These are phyloP conservation scores for Trametes coccinea DNA, from an alignment of 768 basidiomycete species.

Conservation along the genomic window DNA sequence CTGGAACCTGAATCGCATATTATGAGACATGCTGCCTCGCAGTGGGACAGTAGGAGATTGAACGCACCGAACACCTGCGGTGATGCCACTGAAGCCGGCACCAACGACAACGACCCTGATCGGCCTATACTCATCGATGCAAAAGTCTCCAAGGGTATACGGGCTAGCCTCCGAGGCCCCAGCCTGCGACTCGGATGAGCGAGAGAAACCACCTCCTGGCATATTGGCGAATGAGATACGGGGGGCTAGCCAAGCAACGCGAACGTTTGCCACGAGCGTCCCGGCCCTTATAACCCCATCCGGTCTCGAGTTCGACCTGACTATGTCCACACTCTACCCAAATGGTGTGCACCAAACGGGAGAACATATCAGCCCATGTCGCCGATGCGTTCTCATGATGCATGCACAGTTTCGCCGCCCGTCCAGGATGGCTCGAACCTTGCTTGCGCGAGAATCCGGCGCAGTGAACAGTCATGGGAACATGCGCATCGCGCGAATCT, in stretches of 20 bases:
- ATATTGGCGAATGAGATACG: not conserved
- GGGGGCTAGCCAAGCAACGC: not conserved
- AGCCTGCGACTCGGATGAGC: not conserved
- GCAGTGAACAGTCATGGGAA: not conserved
- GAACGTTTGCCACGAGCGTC: not conserved
- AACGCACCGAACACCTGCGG: constrained; percentile 53
- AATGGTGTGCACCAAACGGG: not conserved
- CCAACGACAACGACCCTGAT: constrained; percentile 59
- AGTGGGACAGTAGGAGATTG: not conserved
- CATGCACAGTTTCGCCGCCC: not conserved
- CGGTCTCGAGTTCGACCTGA: not conserved
- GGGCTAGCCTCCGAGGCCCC: not conserved
- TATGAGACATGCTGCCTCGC: not conserved
- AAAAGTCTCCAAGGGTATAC: constrained; percentile 42
- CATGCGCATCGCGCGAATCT: not conserved
- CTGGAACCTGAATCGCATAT: not conserved
- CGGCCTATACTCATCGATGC: constrained; percentile 53
- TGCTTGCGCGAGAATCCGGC: not conserved
- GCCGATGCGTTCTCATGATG: not conserved
- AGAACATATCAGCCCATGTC: not conserved
- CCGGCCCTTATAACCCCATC: not conserved
- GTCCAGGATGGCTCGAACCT: not conserved
- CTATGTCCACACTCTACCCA: not conserved
- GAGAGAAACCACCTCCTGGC: constrained; percentile 4
- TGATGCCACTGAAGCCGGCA: constrained; percentile 60